Evolutionary conservation across 1,284 basidiomycete genomes (phyloP).

Genomic region (Apiotrichum gamsii): DNA sequence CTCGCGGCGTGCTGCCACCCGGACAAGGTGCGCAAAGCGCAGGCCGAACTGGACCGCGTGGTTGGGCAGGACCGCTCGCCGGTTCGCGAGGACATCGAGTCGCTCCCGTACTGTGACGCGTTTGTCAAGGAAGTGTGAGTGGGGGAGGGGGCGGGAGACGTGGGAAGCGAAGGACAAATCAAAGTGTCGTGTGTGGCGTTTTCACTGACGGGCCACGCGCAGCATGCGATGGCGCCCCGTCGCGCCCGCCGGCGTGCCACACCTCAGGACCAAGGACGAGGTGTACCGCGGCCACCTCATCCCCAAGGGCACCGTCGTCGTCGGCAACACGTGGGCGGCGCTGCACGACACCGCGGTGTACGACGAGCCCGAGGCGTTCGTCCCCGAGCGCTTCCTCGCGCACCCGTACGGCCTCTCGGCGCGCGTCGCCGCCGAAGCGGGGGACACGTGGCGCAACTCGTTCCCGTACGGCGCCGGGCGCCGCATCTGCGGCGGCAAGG

Average conservation of each 20-base stretch:
- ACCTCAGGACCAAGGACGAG: constrained; percentile 9
- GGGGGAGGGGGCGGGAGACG: too few relatives aligned
- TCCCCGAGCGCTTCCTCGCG: constrained; percentile 6
- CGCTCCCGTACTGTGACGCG: constrained; percentile 8
- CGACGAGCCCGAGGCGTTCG: constrained; percentile 4
- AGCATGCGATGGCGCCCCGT: constrained; percentile 12
- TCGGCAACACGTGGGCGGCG: constrained; percentile 11
- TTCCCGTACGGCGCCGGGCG: constrained; percentile 6
- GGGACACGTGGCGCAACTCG: constrained; percentile 5
- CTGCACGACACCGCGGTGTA: constrained; percentile 9
- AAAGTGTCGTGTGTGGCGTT: too few relatives aligned
- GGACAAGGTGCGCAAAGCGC: constrained; percentile 3
- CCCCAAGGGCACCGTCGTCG: constrained; percentile 5
- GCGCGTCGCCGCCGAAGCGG: too few relatives aligned
- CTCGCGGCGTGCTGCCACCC: constrained; percentile 7
- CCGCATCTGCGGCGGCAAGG: constrained; percentile 6
- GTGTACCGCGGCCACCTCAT: constrained; percentile 8
- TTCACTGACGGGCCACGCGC: not conserved
- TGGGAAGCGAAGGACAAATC: too few relatives aligned
- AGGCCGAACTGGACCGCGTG: constrained; percentile 5
- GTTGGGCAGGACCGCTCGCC: constrained; percentile 5
- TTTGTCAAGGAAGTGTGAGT: constrained; percentile 10
- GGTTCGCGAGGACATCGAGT: constrained; percentile 2
- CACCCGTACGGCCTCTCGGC: constrained; percentile 5
- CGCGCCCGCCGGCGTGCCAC: constrained; percentile 7